These are phyloP conservation scores for Hordeum pubiflorum DNA, from an alignment of 202 grass and related monocot species.

Conservation along the genomic window DNA sequence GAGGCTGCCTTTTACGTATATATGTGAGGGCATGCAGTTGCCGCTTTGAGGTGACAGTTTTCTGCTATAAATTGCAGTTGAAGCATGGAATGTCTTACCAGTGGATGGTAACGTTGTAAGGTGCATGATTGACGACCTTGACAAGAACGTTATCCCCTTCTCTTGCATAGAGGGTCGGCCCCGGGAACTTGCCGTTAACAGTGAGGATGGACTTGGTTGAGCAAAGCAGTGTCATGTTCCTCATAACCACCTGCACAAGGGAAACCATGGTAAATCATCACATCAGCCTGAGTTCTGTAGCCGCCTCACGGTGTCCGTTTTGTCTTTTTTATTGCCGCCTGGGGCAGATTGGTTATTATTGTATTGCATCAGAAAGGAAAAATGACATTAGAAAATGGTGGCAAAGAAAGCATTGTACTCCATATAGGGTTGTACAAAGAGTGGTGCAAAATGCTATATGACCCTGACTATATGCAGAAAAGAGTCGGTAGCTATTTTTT, in stretches of 20 bases:
- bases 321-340: neutral
- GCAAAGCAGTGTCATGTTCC: conserved; percentile 50
- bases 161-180: conserved; percentile 53
- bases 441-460: neutral
- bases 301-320: neutral
- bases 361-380: neutral
- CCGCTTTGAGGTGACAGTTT: neutral
- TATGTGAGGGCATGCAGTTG: neutral
- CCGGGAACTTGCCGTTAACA: conserved; percentile 57
- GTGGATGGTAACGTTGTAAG: conserved; percentile 67
- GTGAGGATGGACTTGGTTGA: conserved; percentile 57
- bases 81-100: conserved; percentile 39
- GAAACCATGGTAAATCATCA: neutral
- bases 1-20: neutral
- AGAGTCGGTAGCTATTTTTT: neutral
- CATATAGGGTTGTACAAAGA: neutral
- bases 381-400: neutral
- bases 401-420: neutral
- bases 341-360: neutral
- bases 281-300: neutral
- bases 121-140: conserved; percentile 61
- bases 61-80: neutral
- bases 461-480: neutral
- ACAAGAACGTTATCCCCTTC: conserved; percentile 62
- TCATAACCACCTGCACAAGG: conserved; percentile 43